Base-by-base conservation (phyloP, 225 moss, liverwort and hornwort species). In the Pleurozium schreberi region DNA sequence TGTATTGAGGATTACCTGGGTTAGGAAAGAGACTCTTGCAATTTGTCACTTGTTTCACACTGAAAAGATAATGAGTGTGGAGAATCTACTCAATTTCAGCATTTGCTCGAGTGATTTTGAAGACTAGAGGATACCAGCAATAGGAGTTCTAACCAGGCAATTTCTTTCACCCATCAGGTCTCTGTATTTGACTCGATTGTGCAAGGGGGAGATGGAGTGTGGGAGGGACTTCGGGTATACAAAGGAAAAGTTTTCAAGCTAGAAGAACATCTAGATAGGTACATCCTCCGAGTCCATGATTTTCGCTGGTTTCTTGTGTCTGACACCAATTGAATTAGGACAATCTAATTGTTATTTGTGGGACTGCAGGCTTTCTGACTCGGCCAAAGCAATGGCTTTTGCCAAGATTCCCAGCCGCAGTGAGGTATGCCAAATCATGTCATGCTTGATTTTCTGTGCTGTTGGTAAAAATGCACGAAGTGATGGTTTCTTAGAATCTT, bases 181-280 rank as follows among this genome's bases (percentile, higher is more conserved):
- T 97, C 98, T 76, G 98, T 98, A 50, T 96, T 98, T 91, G 98
- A 98, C 91, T 98, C 98, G 40, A 97, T 98, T 76, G 95, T 96
- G 65, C 98, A 98, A 95, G 98, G 98, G 86, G 98, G 98, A 81
- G 98, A 98, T 92, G 98, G 95, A 87, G 98, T 98, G 45, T 98
- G 98, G 98, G 98, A 98, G 91, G 96, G 98, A 52, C 94, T 98
- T 84, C 92, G 96, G 49, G 89, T 95, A 61, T 97, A 98, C 82
- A 97, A 94, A 43, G 98, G 95, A 31, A 96, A 94, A 92, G 93
- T 98, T 30, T 98, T 97, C 93, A 98, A 98, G 92, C 92, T 98
- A 45, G 97, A 98, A 68, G 96, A 97, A 84, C 98, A 97, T 84
- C 91, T 98, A 61, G 96, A 97, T 90, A 96, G 98, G 98, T 97